A percentile compares a stretch with the other conserved stretches of the same genome.
phyloP scores from a whole-genome alignment of 2,329 filamentous ascomycete species.

The Capronia americana region DNA sequence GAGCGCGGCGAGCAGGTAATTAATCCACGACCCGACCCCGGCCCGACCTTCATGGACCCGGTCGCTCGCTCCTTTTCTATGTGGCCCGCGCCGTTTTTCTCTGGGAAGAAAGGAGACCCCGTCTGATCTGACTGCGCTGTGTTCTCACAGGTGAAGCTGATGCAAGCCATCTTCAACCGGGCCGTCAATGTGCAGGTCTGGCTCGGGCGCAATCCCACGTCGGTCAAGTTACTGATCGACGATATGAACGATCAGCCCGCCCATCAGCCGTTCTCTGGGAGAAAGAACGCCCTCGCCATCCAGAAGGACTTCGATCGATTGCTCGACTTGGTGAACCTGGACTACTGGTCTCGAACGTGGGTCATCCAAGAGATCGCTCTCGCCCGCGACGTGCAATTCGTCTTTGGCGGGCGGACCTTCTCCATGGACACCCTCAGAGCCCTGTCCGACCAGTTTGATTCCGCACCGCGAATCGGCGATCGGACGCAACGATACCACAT shows the following conservation, averaged over 20 bases:
- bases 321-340: neutral
- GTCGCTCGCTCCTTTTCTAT: too few species aligned
- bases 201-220: neutral
- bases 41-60: too few species aligned
- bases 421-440: neutral
- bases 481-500: neutral
- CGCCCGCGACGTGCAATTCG: neutral
- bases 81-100: too few species aligned
- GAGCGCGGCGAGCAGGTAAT: constrained; percentile 4
- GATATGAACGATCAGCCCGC: too few species aligned
- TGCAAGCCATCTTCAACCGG: constrained; percentile 5
- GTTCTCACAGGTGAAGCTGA: too few species aligned
- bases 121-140: too few species aligned
- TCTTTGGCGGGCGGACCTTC: neutral
- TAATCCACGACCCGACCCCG: too few species aligned
- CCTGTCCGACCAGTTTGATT: too few species aligned
- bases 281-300: neutral
- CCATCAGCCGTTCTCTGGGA: too few species aligned
- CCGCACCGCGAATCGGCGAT: too few species aligned
- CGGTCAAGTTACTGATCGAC: neutral
- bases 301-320: neutral
- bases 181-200: neutral
- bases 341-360: constrained; percentile 1
- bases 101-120: too few species aligned
- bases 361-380: constrained; percentile 2